These are phyloP conservation scores for Yarrowia sp. DNA, from an alignment of 805 yeast genomes.

Conservation along the genomic window DNA sequence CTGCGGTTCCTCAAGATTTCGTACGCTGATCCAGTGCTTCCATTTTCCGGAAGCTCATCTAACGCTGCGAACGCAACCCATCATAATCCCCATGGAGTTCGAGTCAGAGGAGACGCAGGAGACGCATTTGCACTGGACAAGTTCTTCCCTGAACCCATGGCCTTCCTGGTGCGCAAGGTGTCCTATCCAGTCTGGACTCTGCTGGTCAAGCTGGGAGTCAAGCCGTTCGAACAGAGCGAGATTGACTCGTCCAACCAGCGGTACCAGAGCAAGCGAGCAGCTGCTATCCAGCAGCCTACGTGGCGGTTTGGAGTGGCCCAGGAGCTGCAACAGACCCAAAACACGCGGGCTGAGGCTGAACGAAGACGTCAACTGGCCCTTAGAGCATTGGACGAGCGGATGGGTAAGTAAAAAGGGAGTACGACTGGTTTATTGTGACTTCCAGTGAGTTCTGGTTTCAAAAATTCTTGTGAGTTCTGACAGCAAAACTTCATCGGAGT, in stretches of 20 bases:
- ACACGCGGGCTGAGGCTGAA: conserved; percentile 38
- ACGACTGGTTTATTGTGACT: too few relatives aligned
- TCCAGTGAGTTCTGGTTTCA: too few relatives aligned
- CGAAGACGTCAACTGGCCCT: conserved; percentile 38
- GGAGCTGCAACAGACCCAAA: background rate
- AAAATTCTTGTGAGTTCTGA: too few relatives aligned
- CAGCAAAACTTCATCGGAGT: too few relatives aligned
- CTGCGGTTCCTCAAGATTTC: conserved; percentile 70
- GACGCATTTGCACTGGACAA: conserved; percentile 81
- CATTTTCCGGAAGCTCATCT: conserved; percentile 36
- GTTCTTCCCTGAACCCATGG: conserved; percentile 70
- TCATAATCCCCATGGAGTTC: conserved; percentile 30
- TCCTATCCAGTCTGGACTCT: conserved; percentile 41
- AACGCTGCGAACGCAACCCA: conserved; percentile 21
- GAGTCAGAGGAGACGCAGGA: conserved; percentile 76
- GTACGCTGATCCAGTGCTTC: conserved; percentile 53
- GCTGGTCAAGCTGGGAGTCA: conserved; percentile 46
- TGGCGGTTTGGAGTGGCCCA: conserved; percentile 29
- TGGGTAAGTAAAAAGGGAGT: background rate
- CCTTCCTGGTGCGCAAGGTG: conserved; percentile 39
- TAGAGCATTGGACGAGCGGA: conserved; percentile 37
- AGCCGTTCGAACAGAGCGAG: conserved; percentile 63
- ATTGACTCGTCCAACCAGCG: conserved; percentile 71
- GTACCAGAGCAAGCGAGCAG: conserved; percentile 17
- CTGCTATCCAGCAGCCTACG: conserved; percentile 9